Evolutionary conservation across 2,329 filamentous ascomycete species (phyloP).

Genomic region (Colletotrichum limetticola): DNA sequence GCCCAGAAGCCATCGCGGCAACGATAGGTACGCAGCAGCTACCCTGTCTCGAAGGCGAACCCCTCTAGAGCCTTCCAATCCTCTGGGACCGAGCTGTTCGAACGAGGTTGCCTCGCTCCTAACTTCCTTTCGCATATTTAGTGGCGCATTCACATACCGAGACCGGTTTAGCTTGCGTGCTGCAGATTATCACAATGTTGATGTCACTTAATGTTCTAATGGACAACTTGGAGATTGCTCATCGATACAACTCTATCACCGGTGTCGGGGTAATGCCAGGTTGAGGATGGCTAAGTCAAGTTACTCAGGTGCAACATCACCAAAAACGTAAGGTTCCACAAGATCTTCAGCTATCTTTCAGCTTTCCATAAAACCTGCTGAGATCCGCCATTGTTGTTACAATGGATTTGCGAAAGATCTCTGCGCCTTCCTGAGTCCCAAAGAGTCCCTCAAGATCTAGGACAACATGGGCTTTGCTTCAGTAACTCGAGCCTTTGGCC

Average conservation of each 20-base stretch:
- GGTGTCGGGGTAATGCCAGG: neutral
- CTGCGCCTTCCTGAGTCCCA: neutral
- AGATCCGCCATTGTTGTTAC: accelerated
- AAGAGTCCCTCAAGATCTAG: neutral
- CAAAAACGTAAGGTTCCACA: neutral
- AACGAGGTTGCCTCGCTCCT: neutral
- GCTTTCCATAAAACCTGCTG: neutral
- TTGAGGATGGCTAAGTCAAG: neutral
- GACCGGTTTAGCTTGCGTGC: neutral
- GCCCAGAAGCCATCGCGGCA: neutral
- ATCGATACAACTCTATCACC: neutral
- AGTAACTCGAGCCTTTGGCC: neutral
- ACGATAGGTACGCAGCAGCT: neutral
- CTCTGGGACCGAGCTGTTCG: neutral
- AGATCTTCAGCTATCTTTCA: neutral
- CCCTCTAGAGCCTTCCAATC: neutral
- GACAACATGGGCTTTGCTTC: conserved; percentile 12
- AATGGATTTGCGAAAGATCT: neutral
- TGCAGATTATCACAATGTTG: neutral
- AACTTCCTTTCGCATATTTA: neutral
- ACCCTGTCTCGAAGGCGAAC: neutral
- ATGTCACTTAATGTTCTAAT: neutral
- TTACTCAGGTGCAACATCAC: neutral
- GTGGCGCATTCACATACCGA: neutral
- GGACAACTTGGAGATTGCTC: neutral